Conservation (phyloP, 495 filamentous ascomycete genomes). For the Podospora pseudoanserina region DNA sequence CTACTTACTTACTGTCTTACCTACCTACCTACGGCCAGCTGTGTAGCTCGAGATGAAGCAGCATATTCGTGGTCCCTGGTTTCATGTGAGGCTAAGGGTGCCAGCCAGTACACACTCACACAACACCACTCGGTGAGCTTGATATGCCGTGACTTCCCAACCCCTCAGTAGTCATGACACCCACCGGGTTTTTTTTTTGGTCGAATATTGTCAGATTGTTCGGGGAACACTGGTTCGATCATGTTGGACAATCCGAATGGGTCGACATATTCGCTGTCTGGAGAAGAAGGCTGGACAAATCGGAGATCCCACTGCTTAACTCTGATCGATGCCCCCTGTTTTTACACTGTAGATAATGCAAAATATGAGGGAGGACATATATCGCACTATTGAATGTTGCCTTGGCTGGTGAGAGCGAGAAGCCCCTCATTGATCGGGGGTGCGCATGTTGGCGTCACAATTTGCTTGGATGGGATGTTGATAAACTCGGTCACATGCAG, state of each 20-base stretch:
- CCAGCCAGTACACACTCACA: neutral
- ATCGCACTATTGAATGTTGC: neutral
- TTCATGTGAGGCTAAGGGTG: neutral
- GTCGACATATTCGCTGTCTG: neutral
- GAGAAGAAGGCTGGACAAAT: neutral
- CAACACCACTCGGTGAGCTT: neutral
- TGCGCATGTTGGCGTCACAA: neutral
- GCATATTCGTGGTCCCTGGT: neutral
- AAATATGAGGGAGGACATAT: neutral
- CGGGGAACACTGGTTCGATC: neutral
- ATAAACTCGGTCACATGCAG: neutral
- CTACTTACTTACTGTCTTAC: neutral
- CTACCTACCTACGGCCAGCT: neutral
- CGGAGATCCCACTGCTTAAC: neutral
- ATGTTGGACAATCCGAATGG: neutral
- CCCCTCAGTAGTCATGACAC: neutral
- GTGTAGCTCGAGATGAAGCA: neutral
- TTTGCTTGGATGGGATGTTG: neutral
- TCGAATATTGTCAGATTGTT: neutral
- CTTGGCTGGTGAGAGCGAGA: neutral
- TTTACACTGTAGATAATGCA: neutral
- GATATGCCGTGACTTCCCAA: slow-evolving; percentile 3
- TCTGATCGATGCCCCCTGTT: neutral
- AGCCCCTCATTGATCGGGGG: neutral
- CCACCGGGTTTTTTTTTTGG: no score